A percentile compares a stretch with the other conserved stretches of the same genome.
Evolutionary conservation across 495 filamentous ascomycete species (phyloP).

Genomic region (Neurospora intermedia): DNA sequence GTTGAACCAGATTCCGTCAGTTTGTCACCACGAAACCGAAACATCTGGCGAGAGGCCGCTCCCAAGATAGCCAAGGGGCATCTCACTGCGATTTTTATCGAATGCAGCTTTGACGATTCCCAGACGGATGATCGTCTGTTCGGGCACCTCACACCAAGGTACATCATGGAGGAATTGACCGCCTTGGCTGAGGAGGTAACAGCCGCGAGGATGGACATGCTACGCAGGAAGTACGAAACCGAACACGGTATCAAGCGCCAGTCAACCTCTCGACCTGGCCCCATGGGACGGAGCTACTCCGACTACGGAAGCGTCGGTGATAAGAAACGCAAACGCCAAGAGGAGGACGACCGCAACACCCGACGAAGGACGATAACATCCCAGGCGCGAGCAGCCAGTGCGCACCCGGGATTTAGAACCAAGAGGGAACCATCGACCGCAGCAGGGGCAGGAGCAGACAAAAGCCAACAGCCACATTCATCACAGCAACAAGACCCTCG

Average conservation of each 20-base stretch:
- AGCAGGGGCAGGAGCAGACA: background rate
- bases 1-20: conserved; percentile 87
- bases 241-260: conserved; percentile 2
- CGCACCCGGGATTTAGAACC: background rate
- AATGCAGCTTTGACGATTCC: conserved; percentile 81
- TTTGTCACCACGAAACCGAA: conserved; percentile 62
- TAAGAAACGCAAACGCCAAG: conserved; percentile 33
- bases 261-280: background rate
- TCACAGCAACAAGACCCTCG: background rate
- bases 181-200: conserved; percentile 58
- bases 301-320: conserved; percentile 15
- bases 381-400: background rate
- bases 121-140: conserved; percentile 66
- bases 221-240: conserved; percentile 2
- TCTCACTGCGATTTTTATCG: conserved; percentile 78
- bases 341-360: conserved; percentile 8
- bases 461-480: background rate
- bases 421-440: background rate
- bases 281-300: conserved; percentile 4
- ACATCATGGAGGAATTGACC: conserved; percentile 65
- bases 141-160: conserved; percentile 77
- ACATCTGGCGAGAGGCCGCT: conserved; percentile 77
- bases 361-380: conserved; percentile 4
- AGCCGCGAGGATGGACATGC: conserved; percentile 22
- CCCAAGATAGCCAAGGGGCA: conserved; percentile 60